Evolutionary conservation across 805 yeast genomes (phyloP), one percentile per base, ranked within the genome.

Genomic region (Saturnispora mendoncae): DNA sequence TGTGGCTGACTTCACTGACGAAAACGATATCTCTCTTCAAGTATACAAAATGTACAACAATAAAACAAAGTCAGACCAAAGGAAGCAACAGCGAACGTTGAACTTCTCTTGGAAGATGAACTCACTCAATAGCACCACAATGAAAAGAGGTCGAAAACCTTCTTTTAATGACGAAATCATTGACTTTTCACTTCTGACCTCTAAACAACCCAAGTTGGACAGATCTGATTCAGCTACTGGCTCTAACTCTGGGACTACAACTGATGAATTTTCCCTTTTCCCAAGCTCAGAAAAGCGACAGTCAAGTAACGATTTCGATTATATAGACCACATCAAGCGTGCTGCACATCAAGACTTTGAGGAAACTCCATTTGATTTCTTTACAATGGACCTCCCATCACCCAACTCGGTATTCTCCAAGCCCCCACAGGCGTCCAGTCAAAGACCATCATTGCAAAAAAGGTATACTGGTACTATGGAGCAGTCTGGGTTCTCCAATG

Each of bases 1-100:
- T n/a, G 45, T 46, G 13, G 45, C 46, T 13, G 66, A 61, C 41
- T 44, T 53, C n/a, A 25, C 38, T 4, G 51, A 47, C 14, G 50
- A 50, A 24, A 53, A 52, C 15, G 57, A 56, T 38, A 48, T 54
- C 12, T 62, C 67, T 2, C 39, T 62, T 19, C 53, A 58, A 36
- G 56, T 62, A 12, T 62, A 62, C 60, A 58, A 50, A 46, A 61
- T 62, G 65, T 60, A 60, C 44, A 57, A 55, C 43, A 59, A 56
- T 36, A 60, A 60, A 36, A 57, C 31, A 7, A 61, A 13, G 46
- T 56, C 14, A 42, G 60, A n/a, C n/a, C n/a, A n/a, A n/a, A n/a
- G n/a, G n/a, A n/a, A 6, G 64, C 66, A 61, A 33, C 54, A 59
- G 39, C 43, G 67, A 14, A 62, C 62, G 13, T 43, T 62, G 18